Base-by-base conservation (phyloP, 2,329 filamentous ascomycete species). In the Aspergillus sp. region DNA sequence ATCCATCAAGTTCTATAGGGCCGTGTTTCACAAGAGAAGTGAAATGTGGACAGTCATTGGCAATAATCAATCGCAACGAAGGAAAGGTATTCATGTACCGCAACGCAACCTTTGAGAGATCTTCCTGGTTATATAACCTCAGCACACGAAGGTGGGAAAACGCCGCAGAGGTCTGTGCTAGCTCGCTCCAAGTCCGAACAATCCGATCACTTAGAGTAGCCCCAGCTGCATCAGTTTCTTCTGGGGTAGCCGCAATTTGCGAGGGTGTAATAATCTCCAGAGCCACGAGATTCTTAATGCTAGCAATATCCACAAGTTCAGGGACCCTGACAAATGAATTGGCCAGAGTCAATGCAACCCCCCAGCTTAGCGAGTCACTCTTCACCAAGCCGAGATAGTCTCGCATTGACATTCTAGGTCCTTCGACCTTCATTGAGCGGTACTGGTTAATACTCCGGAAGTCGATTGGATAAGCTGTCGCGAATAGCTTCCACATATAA, bases 401-500 rank as follows among this genome's bases (percentile, higher is more conserved):
- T 27, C 44, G 46, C 40, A 70, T 45, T 2, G 61, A 50, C 50
- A 65, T 51, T 38, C 45, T 48, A 7, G 64, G 63, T 4, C 46
- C 45, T 7, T 47, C 49, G 19, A 66, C 58, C n/a, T 54, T 57
- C 40, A 69, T 52, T 5, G 48, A 50, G 37, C 65, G 67, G 27
- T 61, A 53, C 10, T 54, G 54, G 5, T 53, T 43, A 12, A 59
- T 19, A 13, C 54, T 29, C 6, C 47, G 49, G 33, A 73, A 70
- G 31, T 69, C 49, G 7, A 40, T 33, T 7, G 65, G 62, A 51
- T 72, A 72, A 12, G 49, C 56, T 5, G 52, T 60, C 11, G 62
- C 61, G 40, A 71, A 60, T n/a, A 70, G 53, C 33, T 67, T 70
- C 70, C 70, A 73, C 52, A 69, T 65, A 41, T 70, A 57, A 27